Conservation (phyloP, 257 asterid species). For the Scutellaria baicalensis region DNA sequence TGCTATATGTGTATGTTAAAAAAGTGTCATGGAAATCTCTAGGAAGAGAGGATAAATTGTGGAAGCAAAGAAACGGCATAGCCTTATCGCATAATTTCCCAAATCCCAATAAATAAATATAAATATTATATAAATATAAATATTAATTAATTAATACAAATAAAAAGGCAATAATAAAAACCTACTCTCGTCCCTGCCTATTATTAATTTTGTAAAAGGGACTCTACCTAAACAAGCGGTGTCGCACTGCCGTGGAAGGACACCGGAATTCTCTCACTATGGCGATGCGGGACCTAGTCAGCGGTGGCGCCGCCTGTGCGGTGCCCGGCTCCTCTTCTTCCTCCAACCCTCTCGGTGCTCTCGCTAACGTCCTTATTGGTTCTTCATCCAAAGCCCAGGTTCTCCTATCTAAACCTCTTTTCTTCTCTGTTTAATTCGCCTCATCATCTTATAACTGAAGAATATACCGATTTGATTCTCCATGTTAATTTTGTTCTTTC, state of each 20-base stretch:
- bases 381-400: conserved; percentile 98
- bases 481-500: neutral
- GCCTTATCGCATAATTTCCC: too few relatives aligned
- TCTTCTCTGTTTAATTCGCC: neutral
- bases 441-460: too few relatives aligned
- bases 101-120: neutral
- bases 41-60: too few relatives aligned
- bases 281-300: conserved; percentile 95
- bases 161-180: too few relatives aligned
- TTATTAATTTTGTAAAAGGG: too few relatives aligned
- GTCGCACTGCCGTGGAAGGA: conserved; percentile 4
- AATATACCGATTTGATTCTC: neutral
- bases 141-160: too few relatives aligned
- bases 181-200: too few relatives aligned
- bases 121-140: too few relatives aligned
- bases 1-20: too few relatives aligned
- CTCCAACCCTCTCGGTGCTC: conserved; percentile 84
- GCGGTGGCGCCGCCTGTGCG: conserved; percentile 84
- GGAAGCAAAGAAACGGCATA: too few relatives aligned
- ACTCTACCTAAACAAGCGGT: too few relatives aligned
- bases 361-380: conserved; percentile 82
- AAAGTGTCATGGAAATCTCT: too few relatives aligned
- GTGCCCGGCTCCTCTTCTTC: conserved; percentile 88
- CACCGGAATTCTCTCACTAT: conserved; percentile 19
- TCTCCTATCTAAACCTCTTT: neutral